Evolutionary conservation across 306 rosid genomes (phyloP), one percentile per base, ranked within the genome.

Genomic region (Styphnolobium japonicum): DNA sequence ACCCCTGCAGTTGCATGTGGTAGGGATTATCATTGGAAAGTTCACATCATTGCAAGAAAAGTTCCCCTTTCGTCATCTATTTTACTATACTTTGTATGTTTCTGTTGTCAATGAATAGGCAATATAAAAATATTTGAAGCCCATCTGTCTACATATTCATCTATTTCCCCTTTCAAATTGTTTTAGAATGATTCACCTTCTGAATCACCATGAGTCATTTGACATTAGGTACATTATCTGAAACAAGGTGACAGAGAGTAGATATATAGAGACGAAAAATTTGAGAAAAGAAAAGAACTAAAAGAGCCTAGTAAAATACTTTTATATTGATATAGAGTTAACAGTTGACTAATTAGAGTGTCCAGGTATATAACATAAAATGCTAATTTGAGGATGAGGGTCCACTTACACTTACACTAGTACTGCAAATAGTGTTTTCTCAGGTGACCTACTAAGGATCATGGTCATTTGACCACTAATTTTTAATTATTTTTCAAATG

Each of bases 1-100:
- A 84, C 56, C 98, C 97, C 98, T 95, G 90, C 58, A 87, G 58
- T 86, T 74, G 86, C 77, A 87, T 61, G 73, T 33, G 43, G 71
- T 80, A 67, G 46, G 40, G 74, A 76, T 31, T 45, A 43, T 58
- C 34, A 53, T 68, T 68, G 25, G 77, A 74, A 82, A 69, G 22
- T 82, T 79, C 48, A 69, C 16, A 42, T 69, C 66, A 62, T 23
- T 55, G 45, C 22, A 73, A 27, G 22, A 63, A 34, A 34, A 63
- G 14, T 21, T 16, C 67, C 58, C 61, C 25, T 15, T 39, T 67
- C 36, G 21, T 43, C 16, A 34, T 67, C 64, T 58, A 67, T 55
- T 67, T 75, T 31, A 56, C 53, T 49, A 46, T 9, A 45, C 25
- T 46, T 57, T 43, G 42, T 49, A 37, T n/a, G 23, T 78, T 68